Evolutionary conservation across 495 filamentous ascomycete species (phyloP).

Genomic region (Penicillium paxilli): DNA sequence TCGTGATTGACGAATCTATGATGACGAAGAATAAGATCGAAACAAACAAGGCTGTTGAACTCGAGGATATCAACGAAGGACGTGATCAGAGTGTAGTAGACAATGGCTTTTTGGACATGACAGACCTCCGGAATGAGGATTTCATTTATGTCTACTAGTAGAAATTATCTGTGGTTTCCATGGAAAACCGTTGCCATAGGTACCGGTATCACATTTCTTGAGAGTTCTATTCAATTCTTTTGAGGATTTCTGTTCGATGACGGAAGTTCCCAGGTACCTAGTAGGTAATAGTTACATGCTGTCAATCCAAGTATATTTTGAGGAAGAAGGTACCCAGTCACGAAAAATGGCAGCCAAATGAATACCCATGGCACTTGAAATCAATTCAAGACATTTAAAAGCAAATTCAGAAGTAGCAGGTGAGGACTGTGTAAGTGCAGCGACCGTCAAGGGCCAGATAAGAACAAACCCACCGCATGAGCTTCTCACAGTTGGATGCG

Average conservation of each 20-base stretch:
- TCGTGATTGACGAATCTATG: constrained; percentile 24
- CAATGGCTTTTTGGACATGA: constrained; percentile 26
- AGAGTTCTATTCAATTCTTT: too few species aligned
- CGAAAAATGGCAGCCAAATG: not conserved
- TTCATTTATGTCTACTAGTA: constrained; percentile 29
- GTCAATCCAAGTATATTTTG: not conserved
- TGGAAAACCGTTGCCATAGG: too few species aligned
- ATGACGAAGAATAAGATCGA: constrained; percentile 9
- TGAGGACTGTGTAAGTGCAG: not conserved
- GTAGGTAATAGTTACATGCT: not conserved
- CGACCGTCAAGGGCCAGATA: constrained; percentile 1
- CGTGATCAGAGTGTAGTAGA: constrained; percentile 2
- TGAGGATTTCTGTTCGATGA: too few species aligned
- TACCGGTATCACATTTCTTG: too few species aligned
- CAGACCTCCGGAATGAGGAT: constrained; percentile 30
- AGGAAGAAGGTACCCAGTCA: not conserved
- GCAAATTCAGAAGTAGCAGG: not conserved
- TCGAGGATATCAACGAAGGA: constrained; percentile 17
- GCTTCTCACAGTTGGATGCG: not conserved
- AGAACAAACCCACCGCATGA: constrained; percentile 1
- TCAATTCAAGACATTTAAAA: not conserved
- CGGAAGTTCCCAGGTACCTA: too few species aligned
- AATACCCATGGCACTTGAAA: not conserved
- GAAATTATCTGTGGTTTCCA: too few species aligned
- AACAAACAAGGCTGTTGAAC: constrained; percentile 14